phyloP scores from a whole-genome alignment of 768 basidiomycete genomes.

The Suillus clintonianus region DNA sequence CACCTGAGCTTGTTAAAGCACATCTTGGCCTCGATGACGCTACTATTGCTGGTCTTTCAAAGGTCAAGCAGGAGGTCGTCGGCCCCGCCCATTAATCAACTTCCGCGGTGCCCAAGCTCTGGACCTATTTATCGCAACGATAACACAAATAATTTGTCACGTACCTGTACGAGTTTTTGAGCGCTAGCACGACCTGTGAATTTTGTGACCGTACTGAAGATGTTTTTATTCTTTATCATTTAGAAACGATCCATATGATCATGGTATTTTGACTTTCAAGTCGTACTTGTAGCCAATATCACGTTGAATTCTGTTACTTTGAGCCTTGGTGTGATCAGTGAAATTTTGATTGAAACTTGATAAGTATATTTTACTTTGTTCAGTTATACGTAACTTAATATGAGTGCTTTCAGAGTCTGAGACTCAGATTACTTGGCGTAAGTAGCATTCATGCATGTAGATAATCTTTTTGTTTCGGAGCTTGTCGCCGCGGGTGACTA shows the following conservation, averaged over 20 bases:
- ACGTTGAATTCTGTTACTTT: not conserved
- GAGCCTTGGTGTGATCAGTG: not conserved
- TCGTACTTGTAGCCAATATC: constrained; percentile 4
- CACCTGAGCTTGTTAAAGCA: constrained; percentile 58
- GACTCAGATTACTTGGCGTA: not conserved
- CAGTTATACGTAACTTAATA: not conserved
- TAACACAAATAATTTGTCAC: constrained; percentile 1
- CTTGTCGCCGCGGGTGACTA: not conserved
- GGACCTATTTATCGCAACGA: not conserved
- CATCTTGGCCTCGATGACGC: constrained; percentile 58
- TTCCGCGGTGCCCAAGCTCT: not conserved
- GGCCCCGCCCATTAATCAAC: constrained; percentile 20
- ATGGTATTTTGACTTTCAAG: not conserved
- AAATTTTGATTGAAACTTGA: not conserved
- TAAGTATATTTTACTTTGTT: not conserved
- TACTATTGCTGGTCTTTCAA: constrained; percentile 49
- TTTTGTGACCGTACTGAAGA: not conserved
- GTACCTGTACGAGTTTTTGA: constrained; percentile 18
- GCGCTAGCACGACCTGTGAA: not conserved
- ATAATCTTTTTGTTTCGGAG: not conserved
- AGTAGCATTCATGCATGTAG: not conserved
- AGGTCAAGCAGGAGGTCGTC: constrained; percentile 52
- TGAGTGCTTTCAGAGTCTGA: not conserved
- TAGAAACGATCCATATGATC: constrained; percentile 1
- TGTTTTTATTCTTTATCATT: constrained; percentile 4